Percentiles rank a stretch among this genome's conserved stretches.
phyloP scores from a whole-genome alignment of 768 basidiomycete species.

The Tricholoma flavovirens region DNA sequence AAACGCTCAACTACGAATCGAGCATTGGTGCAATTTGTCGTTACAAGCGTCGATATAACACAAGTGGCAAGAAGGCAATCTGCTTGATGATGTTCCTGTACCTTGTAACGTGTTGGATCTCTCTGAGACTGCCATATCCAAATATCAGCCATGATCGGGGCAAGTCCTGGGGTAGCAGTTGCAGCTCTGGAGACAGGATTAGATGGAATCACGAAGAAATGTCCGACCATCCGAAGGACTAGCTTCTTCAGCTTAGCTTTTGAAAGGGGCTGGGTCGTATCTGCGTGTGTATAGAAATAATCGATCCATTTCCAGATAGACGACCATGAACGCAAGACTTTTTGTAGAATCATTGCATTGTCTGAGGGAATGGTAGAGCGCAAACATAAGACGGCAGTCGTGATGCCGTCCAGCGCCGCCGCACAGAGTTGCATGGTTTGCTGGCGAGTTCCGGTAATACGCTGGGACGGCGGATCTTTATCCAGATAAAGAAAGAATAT shows the following conservation, averaged over 20 bases:
- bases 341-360: background rate
- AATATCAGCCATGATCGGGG: background rate
- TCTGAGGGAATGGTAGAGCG: background rate
- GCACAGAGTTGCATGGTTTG: background rate
- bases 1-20: background rate
- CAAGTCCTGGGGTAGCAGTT: background rate
- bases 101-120: background rate
- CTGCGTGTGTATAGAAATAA: background rate
- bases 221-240: background rate
- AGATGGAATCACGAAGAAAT: background rate
- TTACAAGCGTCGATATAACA: background rate
- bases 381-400: background rate
- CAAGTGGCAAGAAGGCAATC: background rate
- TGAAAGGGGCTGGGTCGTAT: background rate
- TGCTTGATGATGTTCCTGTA: background rate
- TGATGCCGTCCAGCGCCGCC: background rate
- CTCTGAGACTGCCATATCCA: background rate
- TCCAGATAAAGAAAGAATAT: too few relatives aligned
- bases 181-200: background rate
- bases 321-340: background rate
- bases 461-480: too few relatives aligned
- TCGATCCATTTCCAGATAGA: background rate
- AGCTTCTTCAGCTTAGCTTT: background rate
- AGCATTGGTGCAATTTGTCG: background rate
- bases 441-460: background rate